phyloP scores from a whole-genome alignment of 495 filamentous ascomycete species.

The Lophium mytilinum region DNA sequence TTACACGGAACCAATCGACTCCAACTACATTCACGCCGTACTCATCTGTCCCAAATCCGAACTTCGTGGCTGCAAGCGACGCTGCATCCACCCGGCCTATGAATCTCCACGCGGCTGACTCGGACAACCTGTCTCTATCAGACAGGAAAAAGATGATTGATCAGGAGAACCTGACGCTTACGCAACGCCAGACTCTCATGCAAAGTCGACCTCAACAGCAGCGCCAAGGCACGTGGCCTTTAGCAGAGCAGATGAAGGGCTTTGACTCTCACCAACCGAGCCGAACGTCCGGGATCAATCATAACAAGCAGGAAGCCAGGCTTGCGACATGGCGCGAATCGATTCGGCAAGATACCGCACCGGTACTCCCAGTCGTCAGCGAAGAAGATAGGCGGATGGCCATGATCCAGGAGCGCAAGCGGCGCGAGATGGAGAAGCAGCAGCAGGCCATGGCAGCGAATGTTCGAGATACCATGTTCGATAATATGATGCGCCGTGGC shows the following conservation, averaged over 20 bases:
- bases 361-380: constrained; percentile 37
- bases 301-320: constrained; percentile 46
- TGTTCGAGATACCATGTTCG: constrained; percentile 47
- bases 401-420: constrained; percentile 44
- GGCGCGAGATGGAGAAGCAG: constrained; percentile 39
- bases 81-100: neutral
- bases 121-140: constrained; percentile 9
- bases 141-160: constrained; percentile 29
- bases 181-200: constrained; percentile 51
- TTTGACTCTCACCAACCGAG: constrained; percentile 54
- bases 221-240: constrained; percentile 16
- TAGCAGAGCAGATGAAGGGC: constrained; percentile 14
- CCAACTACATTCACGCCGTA: constrained; percentile 30
- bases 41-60: constrained; percentile 25
- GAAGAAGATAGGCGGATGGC: constrained; percentile 38
- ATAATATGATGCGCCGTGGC: constrained; percentile 67
- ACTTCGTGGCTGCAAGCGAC: constrained; percentile 10
- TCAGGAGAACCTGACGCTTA: constrained; percentile 66
- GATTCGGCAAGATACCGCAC: constrained; percentile 53
- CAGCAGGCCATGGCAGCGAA: constrained; percentile 34
- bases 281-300: constrained; percentile 36
- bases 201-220: constrained; percentile 33
- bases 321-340: constrained; percentile 72
- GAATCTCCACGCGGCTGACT: neutral
- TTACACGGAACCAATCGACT: constrained; percentile 46